Percentiles rank a stretch among this genome's conserved stretches.
Evolutionary conservation across 306 rosid species (phyloP).

Genomic region (Alnus glutinosa): DNA sequence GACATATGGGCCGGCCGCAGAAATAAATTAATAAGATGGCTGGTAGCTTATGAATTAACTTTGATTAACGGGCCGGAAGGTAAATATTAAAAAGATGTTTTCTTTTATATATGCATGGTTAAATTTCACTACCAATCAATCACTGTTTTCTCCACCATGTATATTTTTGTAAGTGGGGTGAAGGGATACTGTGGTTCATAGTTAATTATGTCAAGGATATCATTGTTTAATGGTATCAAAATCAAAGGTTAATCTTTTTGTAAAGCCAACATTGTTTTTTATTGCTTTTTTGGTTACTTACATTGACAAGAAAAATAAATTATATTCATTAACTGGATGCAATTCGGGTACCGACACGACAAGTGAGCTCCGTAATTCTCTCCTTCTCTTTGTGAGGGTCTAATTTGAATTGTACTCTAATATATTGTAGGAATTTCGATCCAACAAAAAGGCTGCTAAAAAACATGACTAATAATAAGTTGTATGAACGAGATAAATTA

Average conservation of each 20-base stretch:
- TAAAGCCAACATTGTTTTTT: background rate
- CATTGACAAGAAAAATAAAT: background rate
- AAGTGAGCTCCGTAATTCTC: too few species aligned
- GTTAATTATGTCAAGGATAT: background rate
- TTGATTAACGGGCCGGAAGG: background rate
- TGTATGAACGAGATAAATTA: background rate
- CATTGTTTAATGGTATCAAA: background rate
- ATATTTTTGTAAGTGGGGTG: background rate
- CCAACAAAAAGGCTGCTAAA: too few species aligned
- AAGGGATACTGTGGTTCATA: background rate
- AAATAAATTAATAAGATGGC: background rate
- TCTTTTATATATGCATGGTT: background rate
- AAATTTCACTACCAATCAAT: background rate
- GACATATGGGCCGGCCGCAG: background rate
- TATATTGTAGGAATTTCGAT: too few species aligned
- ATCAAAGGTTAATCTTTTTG: background rate
- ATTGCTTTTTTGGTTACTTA: background rate
- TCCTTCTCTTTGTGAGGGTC: too few species aligned
- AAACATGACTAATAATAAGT: too few species aligned
- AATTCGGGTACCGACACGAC: too few species aligned
- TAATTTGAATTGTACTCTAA: too few species aligned
- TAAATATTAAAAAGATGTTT: background rate
- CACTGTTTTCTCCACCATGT: background rate
- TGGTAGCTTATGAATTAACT: too few species aligned
- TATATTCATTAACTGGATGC: too few species aligned